A percentile compares a stretch with the other conserved stretches of the same genome.
These are phyloP conservation scores for Berberis vulgaris DNA, from an alignment of 164 flowering plant species.

Conservation along the genomic window DNA sequence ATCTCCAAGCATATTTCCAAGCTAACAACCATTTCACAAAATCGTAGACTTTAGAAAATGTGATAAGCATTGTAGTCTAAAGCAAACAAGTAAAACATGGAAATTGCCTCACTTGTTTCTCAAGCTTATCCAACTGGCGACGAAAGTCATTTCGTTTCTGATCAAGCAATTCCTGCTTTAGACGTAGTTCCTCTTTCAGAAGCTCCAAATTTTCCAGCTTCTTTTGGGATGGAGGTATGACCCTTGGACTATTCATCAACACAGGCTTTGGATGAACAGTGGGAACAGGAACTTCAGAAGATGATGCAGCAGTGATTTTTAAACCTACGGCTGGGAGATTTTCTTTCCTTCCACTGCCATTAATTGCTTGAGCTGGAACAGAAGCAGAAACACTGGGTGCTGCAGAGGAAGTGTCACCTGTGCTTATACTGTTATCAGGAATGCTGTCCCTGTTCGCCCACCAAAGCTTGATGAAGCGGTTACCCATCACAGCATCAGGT, in stretches of 20 bases:
- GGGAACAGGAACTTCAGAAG: constrained; percentile 24
- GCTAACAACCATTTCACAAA: too few relatives aligned
- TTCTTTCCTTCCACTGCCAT: constrained; percentile 33
- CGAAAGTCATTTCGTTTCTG: constrained; percentile 76
- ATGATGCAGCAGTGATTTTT: constrained; percentile 21
- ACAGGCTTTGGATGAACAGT: constrained; percentile 29
- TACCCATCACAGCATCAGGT: constrained; percentile 99
- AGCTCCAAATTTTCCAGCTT: constrained; percentile 62
- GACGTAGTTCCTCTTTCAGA: constrained; percentile 79
- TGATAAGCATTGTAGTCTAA: neutral
- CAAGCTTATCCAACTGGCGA: constrained; percentile 57
- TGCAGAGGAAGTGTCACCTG: constrained; percentile 20
- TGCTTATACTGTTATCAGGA: constrained; percentile 37
- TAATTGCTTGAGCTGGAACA: constrained; percentile 23
- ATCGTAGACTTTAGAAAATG: too few relatives aligned
- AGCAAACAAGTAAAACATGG: neutral
- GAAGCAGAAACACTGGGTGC: constrained; percentile 21
- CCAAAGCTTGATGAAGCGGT: constrained; percentile 85
- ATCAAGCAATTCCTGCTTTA: constrained; percentile 84
- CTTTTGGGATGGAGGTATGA: constrained; percentile 47
- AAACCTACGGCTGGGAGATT: constrained; percentile 24
- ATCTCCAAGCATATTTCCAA: too few relatives aligned
- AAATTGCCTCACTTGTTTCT: constrained; percentile 52
- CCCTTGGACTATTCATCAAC: constrained; percentile 34
- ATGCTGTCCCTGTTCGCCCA: constrained; percentile 94